Evolutionary conservation across 169 alveolate species (phyloP).

Genomic region (Cryptosporidium tyzzeri): DNA sequence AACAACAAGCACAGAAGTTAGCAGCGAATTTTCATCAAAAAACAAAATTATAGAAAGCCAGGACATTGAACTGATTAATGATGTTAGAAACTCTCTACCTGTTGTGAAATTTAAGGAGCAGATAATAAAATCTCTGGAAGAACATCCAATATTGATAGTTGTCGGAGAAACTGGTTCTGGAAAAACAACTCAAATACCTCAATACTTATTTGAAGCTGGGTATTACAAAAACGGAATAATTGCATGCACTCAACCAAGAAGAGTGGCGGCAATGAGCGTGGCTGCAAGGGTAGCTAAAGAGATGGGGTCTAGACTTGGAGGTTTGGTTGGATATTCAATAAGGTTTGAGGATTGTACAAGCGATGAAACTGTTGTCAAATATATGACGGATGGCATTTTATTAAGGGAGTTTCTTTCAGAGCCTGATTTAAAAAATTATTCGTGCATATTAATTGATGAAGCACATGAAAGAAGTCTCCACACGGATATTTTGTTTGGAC

Average conservation of each 20-base stretch:
- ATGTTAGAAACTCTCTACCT: conserved; percentile 89
- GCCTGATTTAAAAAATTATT: conserved; percentile 93
- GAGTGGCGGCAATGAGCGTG: conserved; percentile 99
- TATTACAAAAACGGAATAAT: conserved; percentile 95
- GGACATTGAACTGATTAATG: conserved; percentile 74
- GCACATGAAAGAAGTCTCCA: conserved; percentile 99
- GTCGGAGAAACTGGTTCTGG: conserved; percentile 99
- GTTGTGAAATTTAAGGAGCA: conserved; percentile 93
- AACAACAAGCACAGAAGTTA: conserved; percentile 9
- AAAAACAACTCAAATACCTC: conserved; percentile 99
- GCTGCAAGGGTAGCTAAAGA: conserved; percentile 99
- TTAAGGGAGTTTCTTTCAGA: conserved; percentile 96
- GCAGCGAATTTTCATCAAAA: neutral
- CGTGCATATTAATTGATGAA: conserved; percentile 98
- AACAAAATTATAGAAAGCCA: conserved; percentile 13
- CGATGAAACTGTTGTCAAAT: conserved; percentile 94
- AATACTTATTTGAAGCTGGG: conserved; percentile 96
- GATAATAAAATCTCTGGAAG: conserved; percentile 90
- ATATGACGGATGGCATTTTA: conserved; percentile 99
- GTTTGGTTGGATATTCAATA: conserved; percentile 94
- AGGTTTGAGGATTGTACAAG: conserved; percentile 99
- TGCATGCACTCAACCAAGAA: conserved; percentile 99
- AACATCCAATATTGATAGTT: conserved; percentile 92
- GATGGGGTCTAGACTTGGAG: conserved; percentile 97
- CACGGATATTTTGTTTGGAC: conserved; percentile 98